Evolutionary conservation across 148 eudicot genomes (phyloP).

Genomic region (Cornus florida): DNA sequence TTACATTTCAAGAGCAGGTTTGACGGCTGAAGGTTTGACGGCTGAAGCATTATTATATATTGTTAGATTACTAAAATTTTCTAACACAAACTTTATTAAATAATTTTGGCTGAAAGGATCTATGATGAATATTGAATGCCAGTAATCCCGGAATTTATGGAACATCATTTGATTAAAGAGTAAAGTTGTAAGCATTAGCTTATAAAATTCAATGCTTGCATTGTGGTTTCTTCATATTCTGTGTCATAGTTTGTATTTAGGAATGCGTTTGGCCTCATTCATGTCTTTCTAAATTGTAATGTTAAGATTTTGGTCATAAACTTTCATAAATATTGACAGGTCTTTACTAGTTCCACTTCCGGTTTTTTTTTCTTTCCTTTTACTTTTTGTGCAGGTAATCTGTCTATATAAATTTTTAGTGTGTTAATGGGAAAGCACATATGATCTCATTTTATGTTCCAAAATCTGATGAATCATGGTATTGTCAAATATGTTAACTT

Average conservation of each 20-base stretch:
- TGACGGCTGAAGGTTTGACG: slow-evolving; percentile 24
- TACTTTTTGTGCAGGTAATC: not conserved
- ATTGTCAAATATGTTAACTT: not conserved
- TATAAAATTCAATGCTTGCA: not conserved
- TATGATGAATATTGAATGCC: not conserved
- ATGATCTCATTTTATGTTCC: too few species aligned
- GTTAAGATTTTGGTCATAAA: not conserved
- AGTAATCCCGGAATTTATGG: not conserved
- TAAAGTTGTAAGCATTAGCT: not conserved
- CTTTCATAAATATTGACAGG: not conserved
- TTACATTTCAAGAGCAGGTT: slow-evolving; percentile 62
- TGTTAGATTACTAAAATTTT: not conserved
- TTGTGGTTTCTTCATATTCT: not conserved
- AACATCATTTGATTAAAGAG: not conserved
- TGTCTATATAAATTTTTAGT: too few species aligned
- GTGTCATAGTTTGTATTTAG: not conserved
- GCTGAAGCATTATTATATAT: not conserved
- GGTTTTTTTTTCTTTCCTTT: too few species aligned
- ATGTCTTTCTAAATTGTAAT: not conserved
- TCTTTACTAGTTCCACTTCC: not conserved
- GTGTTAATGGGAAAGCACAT: too few species aligned
- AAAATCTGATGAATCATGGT: too few species aligned
- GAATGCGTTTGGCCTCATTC: not conserved
- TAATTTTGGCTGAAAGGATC: not conserved
- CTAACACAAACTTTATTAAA: too few species aligned